Evolutionary conservation across 441 rosid species (phyloP).

Genomic region (Euphorbia celastroides): DNA sequence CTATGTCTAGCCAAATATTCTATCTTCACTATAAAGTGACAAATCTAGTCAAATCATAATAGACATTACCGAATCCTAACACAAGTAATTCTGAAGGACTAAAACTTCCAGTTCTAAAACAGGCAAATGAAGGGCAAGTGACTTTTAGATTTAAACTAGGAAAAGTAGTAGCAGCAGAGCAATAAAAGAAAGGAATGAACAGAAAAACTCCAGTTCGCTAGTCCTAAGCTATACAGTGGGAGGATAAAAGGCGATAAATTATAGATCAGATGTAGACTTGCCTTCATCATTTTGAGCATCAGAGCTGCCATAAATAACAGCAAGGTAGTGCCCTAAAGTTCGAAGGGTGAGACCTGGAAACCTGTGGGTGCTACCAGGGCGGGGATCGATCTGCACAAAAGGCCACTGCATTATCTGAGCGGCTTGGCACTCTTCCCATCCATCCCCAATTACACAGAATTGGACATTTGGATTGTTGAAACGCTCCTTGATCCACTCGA

Average conservation of each 20-base stretch:
- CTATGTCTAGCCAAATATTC: no score
- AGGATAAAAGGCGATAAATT: no score
- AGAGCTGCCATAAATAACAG: conserved; percentile 47
- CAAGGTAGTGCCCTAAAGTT: conserved; percentile 63
- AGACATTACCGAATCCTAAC: no score
- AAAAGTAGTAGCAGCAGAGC: neutral
- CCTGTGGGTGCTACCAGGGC: conserved; percentile 51
- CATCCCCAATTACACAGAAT: conserved; percentile 84
- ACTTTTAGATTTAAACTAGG: neutral
- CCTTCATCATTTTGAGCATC: conserved; percentile 30
- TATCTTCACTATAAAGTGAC: no score
- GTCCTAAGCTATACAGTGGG: neutral
- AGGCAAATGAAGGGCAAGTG: no score
- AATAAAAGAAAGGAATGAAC: neutral
- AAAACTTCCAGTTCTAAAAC: no score
- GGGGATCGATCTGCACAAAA: conserved; percentile 64
- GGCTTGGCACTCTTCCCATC: conserved; percentile 89
- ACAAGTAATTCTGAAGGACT: no score
- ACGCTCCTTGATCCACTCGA: conserved; percentile 65
- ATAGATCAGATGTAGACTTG: neutral
- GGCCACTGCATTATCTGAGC: conserved; percentile 90
- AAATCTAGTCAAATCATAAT: no score
- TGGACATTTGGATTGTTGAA: conserved; percentile 37
- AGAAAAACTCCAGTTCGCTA: neutral
- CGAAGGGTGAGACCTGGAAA: conserved; percentile 73